phyloP scores from a whole-genome alignment of 805 yeast genomes.

The Wickerhamomyces chaumierensis region DNA sequence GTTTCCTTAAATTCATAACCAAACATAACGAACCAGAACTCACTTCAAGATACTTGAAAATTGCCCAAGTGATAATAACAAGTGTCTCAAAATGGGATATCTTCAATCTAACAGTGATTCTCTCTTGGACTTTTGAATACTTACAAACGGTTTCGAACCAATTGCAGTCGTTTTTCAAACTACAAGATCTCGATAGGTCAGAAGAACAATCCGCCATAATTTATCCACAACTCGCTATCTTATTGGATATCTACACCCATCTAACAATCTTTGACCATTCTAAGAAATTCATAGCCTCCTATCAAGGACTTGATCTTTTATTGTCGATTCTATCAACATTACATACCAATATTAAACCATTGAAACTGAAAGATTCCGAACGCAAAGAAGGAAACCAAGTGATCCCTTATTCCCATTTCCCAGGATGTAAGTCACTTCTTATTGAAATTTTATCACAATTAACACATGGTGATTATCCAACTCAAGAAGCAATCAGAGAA shows the following conservation, averaged over 20 bases:
- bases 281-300: conserved; percentile 24
- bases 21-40: conserved; percentile 6
- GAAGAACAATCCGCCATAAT: conserved; percentile 13
- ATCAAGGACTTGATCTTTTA: conserved; percentile 24
- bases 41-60: conserved; percentile 14
- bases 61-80: conserved; percentile 23
- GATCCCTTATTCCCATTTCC: conserved; percentile 32
- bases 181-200: background rate
- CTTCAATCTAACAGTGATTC: conserved; percentile 24
- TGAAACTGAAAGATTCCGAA: conserved; percentile 16
- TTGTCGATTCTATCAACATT: conserved; percentile 20
- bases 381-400: conserved; percentile 6
- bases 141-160: conserved; percentile 16
- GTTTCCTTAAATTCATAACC: conserved; percentile 22
- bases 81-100: conserved; percentile 27
- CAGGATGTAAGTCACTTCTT: conserved; percentile 53
- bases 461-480: conserved; percentile 34
- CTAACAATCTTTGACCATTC: conserved; percentile 24
- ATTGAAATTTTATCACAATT: conserved; percentile 57
- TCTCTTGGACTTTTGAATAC: conserved; percentile 27
- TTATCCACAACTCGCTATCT: conserved; percentile 19
- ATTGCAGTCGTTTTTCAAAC: conserved; percentile 17
- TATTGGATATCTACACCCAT: conserved; percentile 23
- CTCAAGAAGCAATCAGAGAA: conserved; percentile 60
- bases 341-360: conserved; percentile 24